Percentiles rank a stretch among this genome's conserved stretches.
Conservation (phyloP, 106 monocot species). For the Xerophyta viscosa region DNA sequence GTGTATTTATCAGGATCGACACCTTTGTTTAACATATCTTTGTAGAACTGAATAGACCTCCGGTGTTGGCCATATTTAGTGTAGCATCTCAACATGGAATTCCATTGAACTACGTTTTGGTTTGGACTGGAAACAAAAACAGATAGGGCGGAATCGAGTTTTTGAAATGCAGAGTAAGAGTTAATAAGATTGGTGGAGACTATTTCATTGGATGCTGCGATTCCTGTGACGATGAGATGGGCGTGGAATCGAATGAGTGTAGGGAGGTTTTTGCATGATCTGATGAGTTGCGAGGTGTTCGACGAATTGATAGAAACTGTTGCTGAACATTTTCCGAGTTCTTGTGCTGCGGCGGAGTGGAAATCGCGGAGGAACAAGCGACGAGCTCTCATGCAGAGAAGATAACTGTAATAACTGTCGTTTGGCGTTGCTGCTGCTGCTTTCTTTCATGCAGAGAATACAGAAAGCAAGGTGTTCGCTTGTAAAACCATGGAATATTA, state of each 20-base stretch:
- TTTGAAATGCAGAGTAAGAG: conserved; percentile 28
- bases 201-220: background rate
- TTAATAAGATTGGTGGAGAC: conserved; percentile 22
- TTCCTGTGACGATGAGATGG: conserved; percentile 16
- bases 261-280: conserved; percentile 21
- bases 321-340: too few species aligned
- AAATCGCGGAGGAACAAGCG: too few species aligned
- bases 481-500: too few species aligned
- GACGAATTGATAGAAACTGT: too few species aligned
- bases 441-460: too few species aligned
- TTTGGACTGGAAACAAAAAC: conserved; percentile 24
- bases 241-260: conserved; percentile 28
- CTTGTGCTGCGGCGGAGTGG: too few species aligned
- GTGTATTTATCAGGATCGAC: conserved; percentile 47
- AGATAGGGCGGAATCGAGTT: conserved; percentile 16
- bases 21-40: conserved; percentile 10
- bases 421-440: too few species aligned
- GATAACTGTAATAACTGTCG: too few species aligned
- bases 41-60: conserved; percentile 22
- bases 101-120: conserved; percentile 19
- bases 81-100: conserved; percentile 36
- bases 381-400: too few species aligned
- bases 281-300: too few species aligned
- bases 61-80: conserved; percentile 10
- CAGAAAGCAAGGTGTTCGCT: too few species aligned